Evolutionary conservation across 169 alveolate species (phyloP).

Genomic region (Plasmodium coatneyi): DNA sequence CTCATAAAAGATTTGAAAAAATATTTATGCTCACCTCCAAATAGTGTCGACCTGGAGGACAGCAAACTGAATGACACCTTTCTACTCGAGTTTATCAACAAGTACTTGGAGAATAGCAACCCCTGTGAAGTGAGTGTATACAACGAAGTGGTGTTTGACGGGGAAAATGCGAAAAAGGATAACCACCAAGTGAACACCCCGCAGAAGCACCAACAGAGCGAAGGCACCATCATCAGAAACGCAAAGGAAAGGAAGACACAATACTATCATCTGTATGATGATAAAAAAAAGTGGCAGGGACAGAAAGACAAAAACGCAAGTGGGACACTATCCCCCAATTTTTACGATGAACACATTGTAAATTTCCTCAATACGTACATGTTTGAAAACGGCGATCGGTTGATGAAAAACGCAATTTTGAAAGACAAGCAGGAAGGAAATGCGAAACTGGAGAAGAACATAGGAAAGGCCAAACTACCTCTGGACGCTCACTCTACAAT

Average conservation of each 20-base stretch:
- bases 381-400: conserved; percentile 4
- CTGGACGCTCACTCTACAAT: not conserved
- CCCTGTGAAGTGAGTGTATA: conserved; percentile 18
- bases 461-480: not conserved
- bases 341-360: conserved; percentile 20
- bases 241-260: not conserved
- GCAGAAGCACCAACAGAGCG: not conserved
- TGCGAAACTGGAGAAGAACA: not conserved
- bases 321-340: not conserved
- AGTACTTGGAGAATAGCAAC: conserved; percentile 36
- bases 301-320: not conserved
- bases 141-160: conserved; percentile 34
- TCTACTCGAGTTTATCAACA: conserved; percentile 35
- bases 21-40: conserved; percentile 23
- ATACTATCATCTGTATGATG: conserved; percentile 22
- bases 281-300: not conserved
- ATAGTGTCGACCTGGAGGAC: not conserved
- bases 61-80: conserved; percentile 19
- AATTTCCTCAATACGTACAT: conserved; percentile 32
- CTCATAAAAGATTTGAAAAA: conserved; percentile 33
- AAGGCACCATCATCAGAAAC: not conserved
- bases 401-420: conserved; percentile 15
- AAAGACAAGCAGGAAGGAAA: conserved; percentile 3
- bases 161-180: not conserved
- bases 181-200: not conserved